A percentile compares a stretch with the other conserved stretches of the same genome.
phyloP scores from a whole-genome alignment of 345 rosid species.

The Hevea brasiliensis region DNA sequence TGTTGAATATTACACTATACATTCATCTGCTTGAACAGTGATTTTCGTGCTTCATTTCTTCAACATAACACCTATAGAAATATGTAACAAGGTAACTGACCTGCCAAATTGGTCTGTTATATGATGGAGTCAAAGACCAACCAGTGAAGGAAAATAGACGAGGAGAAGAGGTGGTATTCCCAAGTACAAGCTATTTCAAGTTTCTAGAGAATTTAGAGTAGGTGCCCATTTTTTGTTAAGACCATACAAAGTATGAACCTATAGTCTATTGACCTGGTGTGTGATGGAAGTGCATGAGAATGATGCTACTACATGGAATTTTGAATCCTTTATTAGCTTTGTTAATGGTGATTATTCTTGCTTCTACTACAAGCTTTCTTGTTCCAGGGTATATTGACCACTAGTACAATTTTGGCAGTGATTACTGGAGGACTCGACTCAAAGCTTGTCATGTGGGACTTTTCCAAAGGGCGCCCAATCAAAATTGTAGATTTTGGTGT shows the following conservation, averaged over 20 bases:
- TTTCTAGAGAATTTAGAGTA: not conserved
- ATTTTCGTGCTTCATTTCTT: not conserved
- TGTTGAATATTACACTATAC: not conserved
- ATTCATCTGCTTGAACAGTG: not conserved
- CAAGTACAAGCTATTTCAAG: not conserved
- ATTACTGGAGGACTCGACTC: conserved; percentile 91
- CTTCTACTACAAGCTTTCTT: conserved; percentile 1
- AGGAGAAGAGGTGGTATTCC: not conserved
- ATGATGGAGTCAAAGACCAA: not conserved
- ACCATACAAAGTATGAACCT: not conserved
- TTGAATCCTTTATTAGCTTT: not conserved
- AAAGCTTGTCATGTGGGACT: conserved; percentile 90
- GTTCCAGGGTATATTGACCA: not conserved
- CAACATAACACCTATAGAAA: not conserved
- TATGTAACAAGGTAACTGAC: not conserved
- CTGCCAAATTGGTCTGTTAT: not conserved
- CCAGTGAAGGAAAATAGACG: not conserved
- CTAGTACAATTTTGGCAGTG: conserved; percentile 37
- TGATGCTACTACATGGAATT: not conserved
- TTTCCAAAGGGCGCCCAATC: conserved; percentile 71
- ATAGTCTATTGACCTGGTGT: not conserved
- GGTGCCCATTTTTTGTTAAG: not conserved
- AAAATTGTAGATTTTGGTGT: conserved; percentile 76
- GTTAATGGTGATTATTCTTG: not conserved
- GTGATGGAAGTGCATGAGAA: not conserved